Evolutionary conservation across 2,329 filamentous ascomycete genomes (phyloP), one percentile per base, ranked within the genome.

Genomic region (Cladosporium sp.): DNA sequence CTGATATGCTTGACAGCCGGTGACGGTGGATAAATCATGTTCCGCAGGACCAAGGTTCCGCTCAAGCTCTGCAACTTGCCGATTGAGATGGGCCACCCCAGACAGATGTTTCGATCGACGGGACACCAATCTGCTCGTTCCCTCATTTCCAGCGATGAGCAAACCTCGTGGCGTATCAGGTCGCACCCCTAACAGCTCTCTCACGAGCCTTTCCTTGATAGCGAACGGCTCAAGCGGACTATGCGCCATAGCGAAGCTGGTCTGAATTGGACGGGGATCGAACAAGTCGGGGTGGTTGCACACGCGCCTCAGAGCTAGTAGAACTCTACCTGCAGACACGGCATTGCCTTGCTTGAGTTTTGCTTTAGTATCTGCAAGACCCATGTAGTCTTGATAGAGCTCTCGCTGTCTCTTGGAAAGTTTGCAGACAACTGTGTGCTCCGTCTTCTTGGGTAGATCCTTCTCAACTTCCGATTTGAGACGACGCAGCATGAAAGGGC

Each of bases 231-330:
- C 87, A 10, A 89, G 82, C 2, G 92, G 88, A 2, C 93, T 96
- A 28, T 67, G 67, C 44, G 74, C 75, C 90, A 98, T 96, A 3
- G 93, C 92, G 77, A 97, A 96, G 1, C 95, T 98, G 0, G 94
- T 99, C 79, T 96, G 95, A 73, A 99, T 98, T 0, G 93, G 93
- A 18, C 95, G 88, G 66, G 96, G 96, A 71, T 98, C 91, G 73
- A 99, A 99, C 10, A 99, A 84, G 78, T 99, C 95, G 0, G 95
- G 96, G 75, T 99, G 95, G 72, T 99, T 99, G 84, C 95, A 99
- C 61, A 99, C 96, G 77, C 98, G 97, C 58, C 95, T 89, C 62
- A 99, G 83, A 76, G 97, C 95, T 93, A 99, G 97, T 61, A 99
- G 81, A 78, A 96, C 98, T 76, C 97, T 97, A 79, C 98, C 98